Percentiles rank a stretch among this genome's conserved stretches.
These are phyloP conservation scores for Fusarium pseudocircinatum DNA, from an alignment of 2,329 filamentous ascomycete genomes.

Conservation along the genomic window DNA sequence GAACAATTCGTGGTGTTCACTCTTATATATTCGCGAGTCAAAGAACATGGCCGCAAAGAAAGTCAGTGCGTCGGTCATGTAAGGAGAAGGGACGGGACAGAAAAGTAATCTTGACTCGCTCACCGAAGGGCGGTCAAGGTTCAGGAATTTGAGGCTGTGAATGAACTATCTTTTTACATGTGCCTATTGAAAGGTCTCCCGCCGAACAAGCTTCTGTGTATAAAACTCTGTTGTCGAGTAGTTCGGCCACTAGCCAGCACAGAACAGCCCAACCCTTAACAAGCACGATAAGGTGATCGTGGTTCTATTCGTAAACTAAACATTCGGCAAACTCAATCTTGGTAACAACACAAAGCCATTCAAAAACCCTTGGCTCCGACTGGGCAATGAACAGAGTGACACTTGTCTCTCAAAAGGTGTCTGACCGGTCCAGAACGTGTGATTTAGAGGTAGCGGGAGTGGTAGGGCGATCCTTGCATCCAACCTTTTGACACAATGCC, in stretches of 20 bases:
- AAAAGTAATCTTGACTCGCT: constrained; percentile 8
- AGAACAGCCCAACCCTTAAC: background rate
- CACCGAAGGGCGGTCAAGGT: constrained; percentile 23
- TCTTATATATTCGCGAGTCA: background rate
- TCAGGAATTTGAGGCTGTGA: constrained; percentile 4
- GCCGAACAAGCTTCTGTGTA: background rate
- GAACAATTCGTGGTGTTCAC: constrained; percentile 11
- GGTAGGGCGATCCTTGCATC: constrained; percentile 26
- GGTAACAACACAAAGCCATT: background rate
- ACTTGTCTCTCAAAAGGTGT: constrained; percentile 23
- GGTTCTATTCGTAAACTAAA: background rate
- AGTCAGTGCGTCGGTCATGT: background rate
- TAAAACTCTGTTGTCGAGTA: background rate
- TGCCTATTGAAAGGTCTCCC: constrained; percentile 3
- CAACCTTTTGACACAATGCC: constrained; percentile 21
- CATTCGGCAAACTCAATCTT: background rate
- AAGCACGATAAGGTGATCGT: constrained; percentile 18
- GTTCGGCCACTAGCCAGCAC: background rate
- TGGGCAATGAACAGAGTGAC: constrained; percentile 19
- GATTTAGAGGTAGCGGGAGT: constrained; percentile 21
- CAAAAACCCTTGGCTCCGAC: constrained; percentile 4
- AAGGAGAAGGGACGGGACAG: background rate
- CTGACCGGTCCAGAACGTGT: constrained; percentile 35
- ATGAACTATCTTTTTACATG: constrained; percentile 1
- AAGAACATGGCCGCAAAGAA: background rate